Evolutionary conservation across 108 stramenopile species (phyloP).

Genomic region (Cyclotella kingstonii): DNA sequence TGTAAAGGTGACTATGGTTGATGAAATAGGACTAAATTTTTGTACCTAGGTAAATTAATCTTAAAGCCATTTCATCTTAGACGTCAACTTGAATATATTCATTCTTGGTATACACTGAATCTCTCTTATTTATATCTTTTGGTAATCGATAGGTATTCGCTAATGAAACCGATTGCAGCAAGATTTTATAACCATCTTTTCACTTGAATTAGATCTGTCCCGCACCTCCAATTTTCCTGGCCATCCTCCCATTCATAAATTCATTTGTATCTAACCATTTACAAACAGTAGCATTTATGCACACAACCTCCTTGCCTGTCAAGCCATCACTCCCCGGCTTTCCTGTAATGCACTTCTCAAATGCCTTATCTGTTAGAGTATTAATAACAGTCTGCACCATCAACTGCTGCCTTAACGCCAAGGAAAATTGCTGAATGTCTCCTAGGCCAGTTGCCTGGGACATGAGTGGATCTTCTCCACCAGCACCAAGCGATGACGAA

Average conservation of each 20-base stretch:
- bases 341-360: conserved; percentile 75
- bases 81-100: too few relatives aligned
- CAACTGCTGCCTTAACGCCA: conserved; percentile 71
- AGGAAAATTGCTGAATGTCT: conserved; percentile 67
- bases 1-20: too few relatives aligned
- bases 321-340: conserved; percentile 47
- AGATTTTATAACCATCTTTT: not conserved
- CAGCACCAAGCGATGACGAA: conserved; percentile 2
- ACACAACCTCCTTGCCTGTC: conserved; percentile 67
- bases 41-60: too few relatives aligned
- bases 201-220: conserved; percentile 23
- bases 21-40: too few relatives aligned
- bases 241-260: conserved; percentile 75
- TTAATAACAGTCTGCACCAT: conserved; percentile 75
- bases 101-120: too few relatives aligned
- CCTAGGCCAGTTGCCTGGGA: conserved; percentile 33
- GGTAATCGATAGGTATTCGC: too few relatives aligned
- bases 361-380: conserved; percentile 63
- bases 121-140: too few relatives aligned
- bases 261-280: conserved; percentile 89
- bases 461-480: conserved; percentile 22
- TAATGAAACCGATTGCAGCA: not conserved
- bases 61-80: too few relatives aligned
- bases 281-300: conserved; percentile 66
- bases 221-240: conserved; percentile 55